A percentile compares a stretch with the other conserved stretches of the same genome.
Conservation (phyloP, 108 stramenopile species). For the Seminavis robusta region DNA sequence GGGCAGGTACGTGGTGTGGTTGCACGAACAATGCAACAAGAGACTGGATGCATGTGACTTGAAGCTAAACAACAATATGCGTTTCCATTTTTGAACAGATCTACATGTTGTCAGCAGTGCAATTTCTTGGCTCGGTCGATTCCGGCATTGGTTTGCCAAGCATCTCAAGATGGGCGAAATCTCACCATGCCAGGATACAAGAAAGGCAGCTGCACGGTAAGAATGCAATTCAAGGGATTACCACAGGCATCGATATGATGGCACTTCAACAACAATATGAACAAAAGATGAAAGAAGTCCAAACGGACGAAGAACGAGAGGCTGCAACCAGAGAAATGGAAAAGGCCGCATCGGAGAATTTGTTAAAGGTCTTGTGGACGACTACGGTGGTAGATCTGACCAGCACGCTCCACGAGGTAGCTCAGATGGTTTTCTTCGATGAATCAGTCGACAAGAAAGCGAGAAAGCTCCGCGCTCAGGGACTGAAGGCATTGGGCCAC, state of each 20-base stretch:
- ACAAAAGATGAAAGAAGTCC: conserved; percentile 43
- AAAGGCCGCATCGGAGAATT: conserved; percentile 26
- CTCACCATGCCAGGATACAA: conserved; percentile 46
- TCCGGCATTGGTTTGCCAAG: conserved; percentile 72
- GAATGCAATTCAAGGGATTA: conserved; percentile 41
- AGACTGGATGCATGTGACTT: background rate
- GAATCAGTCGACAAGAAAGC: conserved; percentile 53
- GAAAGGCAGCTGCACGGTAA: conserved; percentile 22
- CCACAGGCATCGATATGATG: conserved; percentile 47
- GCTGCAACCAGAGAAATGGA: conserved; percentile 39
- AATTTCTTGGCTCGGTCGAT: conserved; percentile 63
- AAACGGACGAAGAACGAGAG: conserved; percentile 49
- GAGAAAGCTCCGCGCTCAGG: conserved; percentile 53
- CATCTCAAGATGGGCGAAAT: conserved; percentile 61
- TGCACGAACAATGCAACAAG: background rate
- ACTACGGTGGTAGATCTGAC: conserved; percentile 69
- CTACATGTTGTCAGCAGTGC: conserved; percentile 56
- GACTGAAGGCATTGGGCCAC: conserved; percentile 48
- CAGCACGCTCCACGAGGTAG: conserved; percentile 55
- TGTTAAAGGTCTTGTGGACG: conserved; percentile 64
- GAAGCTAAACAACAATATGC: conserved; percentile 7
- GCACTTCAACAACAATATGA: conserved; percentile 37
- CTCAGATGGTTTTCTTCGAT: conserved; percentile 73
- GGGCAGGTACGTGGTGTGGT: conserved; percentile 57
- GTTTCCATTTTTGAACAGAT: too few relatives aligned